Conservation (phyloP, 2,329 filamentous ascomycete species). For the Paecilomyces variotii region DNA sequence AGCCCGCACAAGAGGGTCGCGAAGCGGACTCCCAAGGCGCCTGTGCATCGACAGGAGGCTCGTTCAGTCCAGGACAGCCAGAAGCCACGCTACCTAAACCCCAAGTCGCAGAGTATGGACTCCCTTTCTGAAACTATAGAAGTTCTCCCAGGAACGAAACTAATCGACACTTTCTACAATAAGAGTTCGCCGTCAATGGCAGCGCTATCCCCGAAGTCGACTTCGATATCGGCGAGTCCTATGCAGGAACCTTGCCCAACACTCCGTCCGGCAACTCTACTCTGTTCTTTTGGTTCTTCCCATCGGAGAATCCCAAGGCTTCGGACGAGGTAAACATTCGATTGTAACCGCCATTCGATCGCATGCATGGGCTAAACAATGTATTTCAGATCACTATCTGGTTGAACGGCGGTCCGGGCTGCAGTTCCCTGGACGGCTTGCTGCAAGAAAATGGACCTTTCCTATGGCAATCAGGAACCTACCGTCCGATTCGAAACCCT, state of each 20-base stretch:
- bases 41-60: not conserved
- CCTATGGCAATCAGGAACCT: conserved; percentile 61
- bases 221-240: conserved; percentile 54
- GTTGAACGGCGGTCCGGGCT: conserved; percentile 47
- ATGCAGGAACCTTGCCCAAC: conserved; percentile 45
- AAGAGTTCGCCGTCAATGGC: conserved; percentile 59
- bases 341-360: not conserved
- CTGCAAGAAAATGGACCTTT: conserved; percentile 71
- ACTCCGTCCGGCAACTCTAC: conserved; percentile 34
- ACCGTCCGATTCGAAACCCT: conserved; percentile 55
- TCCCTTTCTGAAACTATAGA: conserved; percentile 8
- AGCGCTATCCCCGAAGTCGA: conserved; percentile 56
- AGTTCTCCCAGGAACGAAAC: not conserved
- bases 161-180: conserved; percentile 7
- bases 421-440: conserved; percentile 56
- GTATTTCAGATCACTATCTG: conserved; percentile 23
- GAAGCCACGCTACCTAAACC: not conserved
- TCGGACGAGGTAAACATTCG: conserved; percentile 27
- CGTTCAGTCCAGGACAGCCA: not conserved
- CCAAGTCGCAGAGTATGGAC: conserved; percentile 4
- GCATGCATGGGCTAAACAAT: not conserved
- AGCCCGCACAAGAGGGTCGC: not conserved
- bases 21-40: not conserved
- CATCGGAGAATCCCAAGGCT: conserved; percentile 33
- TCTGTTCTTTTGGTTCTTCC: conserved; percentile 45